Percentiles rank a stretch among this genome's conserved stretches.
phyloP scores from a whole-genome alignment of 345 rosid genomes.

The Salix arbutifolia region DNA sequence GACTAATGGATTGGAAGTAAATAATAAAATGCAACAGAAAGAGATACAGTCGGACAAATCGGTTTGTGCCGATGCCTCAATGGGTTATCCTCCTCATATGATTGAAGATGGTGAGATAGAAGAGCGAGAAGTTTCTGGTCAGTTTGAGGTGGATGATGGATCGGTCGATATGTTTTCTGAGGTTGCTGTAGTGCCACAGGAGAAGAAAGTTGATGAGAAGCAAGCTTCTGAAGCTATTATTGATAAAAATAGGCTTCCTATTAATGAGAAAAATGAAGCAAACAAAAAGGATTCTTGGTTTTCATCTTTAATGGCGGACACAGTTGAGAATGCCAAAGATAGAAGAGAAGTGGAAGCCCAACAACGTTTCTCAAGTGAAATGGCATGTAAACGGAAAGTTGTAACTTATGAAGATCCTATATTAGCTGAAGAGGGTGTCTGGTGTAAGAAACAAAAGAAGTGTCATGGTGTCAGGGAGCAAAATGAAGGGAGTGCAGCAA shows the following conservation, averaged over 20 bases:
- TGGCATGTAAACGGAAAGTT: slow-evolving; percentile 19
- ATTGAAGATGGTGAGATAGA: slow-evolving; percentile 45
- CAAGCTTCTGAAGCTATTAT: slow-evolving; percentile 21
- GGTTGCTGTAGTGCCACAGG: slow-evolving; percentile 22
- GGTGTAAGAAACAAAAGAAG: slow-evolving; percentile 20
- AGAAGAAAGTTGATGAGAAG: slow-evolving; percentile 25
- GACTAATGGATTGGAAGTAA: slow-evolving; percentile 3
- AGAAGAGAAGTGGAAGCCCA: slow-evolving; percentile 12
- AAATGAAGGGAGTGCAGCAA: neutral
- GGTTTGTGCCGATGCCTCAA: slow-evolving; percentile 16
- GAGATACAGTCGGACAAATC: slow-evolving; percentile 34
- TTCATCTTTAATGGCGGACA: slow-evolving; percentile 1
- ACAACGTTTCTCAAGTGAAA: slow-evolving; percentile 15
- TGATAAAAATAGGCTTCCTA: slow-evolving; percentile 18
- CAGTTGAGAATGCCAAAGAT: neutral
- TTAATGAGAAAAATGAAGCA: slow-evolving; percentile 13
- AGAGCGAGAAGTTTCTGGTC: slow-evolving; percentile 58
- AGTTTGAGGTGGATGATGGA: slow-evolving; percentile 18
- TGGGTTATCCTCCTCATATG: slow-evolving; percentile 13
- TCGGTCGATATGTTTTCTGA: slow-evolving; percentile 21
- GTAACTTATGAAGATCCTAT: slow-evolving; percentile 16
- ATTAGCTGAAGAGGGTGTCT: slow-evolving; percentile 8
- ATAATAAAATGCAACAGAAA: slow-evolving; percentile 28
- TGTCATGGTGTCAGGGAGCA: neutral
- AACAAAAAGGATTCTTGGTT: slow-evolving; percentile 15